These are phyloP conservation scores for Tuber calosporum DNA, from an alignment of 495 filamentous ascomycete species.

Conservation along the genomic window DNA sequence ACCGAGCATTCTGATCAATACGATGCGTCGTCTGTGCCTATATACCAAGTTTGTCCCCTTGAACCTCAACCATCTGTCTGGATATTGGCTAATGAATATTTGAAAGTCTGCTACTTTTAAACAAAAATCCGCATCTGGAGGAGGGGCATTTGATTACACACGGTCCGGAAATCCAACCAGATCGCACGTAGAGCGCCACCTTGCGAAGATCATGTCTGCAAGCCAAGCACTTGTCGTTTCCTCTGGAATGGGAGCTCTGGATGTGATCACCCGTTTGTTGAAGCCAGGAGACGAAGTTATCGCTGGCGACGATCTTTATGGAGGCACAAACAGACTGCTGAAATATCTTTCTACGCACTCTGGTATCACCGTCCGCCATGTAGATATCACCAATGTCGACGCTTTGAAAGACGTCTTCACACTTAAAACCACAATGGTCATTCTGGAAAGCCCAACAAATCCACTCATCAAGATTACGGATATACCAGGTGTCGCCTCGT, in stretches of 20 bases:
- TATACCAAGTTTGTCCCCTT: conserved; percentile 63
- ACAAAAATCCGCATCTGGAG: conserved; percentile 70
- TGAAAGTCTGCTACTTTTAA: conserved; percentile 89
- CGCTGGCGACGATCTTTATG: conserved; percentile 93
- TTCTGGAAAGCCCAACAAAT: conserved; percentile 94
- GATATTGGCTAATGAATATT: conserved; percentile 9
- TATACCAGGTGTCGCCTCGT: conserved; percentile 65
- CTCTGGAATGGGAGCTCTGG: conserved; percentile 93
- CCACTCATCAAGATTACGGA: conserved; percentile 97
- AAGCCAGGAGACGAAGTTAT: conserved; percentile 94
- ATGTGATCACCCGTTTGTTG: conserved; percentile 91
- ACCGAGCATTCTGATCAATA: conserved; percentile 94
- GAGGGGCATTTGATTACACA: conserved; percentile 92
- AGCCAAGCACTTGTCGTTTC: conserved; percentile 83
- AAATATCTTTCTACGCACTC: conserved; percentile 81
- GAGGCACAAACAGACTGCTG: conserved; percentile 86
- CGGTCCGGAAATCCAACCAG: conserved; percentile 93
- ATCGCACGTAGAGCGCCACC: conserved; percentile 89
- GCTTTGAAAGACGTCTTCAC: conserved; percentile 60
- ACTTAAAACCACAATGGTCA: conserved; percentile 84
- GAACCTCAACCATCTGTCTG: neutral
- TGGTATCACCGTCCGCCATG: conserved; percentile 88
- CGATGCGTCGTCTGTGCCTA: conserved; percentile 86
- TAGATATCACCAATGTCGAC: conserved; percentile 76
- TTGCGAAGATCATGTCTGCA: conserved; percentile 98